Conservation (phyloP, 306 rosid genomes). For the Prunus armeniaca region DNA sequence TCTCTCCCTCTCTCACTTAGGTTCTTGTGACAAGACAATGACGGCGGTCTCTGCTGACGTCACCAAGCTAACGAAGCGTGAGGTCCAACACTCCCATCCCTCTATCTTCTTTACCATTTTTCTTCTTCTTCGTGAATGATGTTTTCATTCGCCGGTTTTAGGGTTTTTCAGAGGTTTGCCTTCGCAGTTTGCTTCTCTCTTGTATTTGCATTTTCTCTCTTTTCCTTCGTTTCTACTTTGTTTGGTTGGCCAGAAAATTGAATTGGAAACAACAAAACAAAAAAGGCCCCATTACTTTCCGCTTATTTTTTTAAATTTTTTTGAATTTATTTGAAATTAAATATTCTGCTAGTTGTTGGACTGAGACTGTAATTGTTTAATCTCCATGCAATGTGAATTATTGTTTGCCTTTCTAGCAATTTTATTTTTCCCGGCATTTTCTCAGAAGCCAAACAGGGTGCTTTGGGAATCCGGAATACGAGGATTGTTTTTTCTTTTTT, state of each 20-base stretch:
- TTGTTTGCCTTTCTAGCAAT: constrained; percentile 1
- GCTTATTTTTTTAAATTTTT: not conserved
- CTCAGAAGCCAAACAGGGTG: constrained; percentile 11
- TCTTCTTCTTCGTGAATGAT: not conserved
- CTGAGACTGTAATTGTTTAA: not conserved
- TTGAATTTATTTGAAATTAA: not conserved
- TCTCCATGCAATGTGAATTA: not conserved
- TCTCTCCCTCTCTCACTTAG: not conserved
- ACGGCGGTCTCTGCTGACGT: constrained; percentile 24
- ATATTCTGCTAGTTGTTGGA: not conserved
- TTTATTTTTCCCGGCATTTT: constrained; percentile 14
- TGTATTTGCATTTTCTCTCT: not conserved
- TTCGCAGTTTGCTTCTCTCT: not conserved
- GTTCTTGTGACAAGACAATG: constrained; percentile 17
- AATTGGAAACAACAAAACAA: not conserved
- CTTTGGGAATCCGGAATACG: not conserved
- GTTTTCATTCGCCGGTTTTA: not conserved
- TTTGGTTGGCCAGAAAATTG: not conserved
- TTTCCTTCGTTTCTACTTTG: not conserved
- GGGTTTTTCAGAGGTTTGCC: constrained; percentile 11
- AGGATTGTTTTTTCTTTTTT: not conserved
- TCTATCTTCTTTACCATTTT: not conserved
- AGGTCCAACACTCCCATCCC: constrained; percentile 15
- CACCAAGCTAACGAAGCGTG: constrained; percentile 17
- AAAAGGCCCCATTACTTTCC: not conserved